phyloP scores from a whole-genome alignment of 106 monocot genomes.

The Dioscorea dumetorum region DNA sequence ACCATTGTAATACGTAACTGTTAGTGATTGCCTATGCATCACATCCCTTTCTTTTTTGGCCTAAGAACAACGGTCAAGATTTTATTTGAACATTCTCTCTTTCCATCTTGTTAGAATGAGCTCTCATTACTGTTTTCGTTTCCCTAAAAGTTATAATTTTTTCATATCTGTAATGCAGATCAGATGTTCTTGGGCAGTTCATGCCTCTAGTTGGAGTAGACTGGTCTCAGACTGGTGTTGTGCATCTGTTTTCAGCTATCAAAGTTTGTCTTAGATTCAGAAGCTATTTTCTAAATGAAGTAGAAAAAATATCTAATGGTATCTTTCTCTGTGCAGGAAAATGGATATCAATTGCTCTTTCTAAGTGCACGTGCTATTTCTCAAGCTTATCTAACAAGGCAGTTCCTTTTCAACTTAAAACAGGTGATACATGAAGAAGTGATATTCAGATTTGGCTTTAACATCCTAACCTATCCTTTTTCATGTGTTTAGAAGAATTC shows the following conservation, averaged over 20 bases:
- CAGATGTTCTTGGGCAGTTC: constrained; percentile 95
- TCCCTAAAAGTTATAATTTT: no score
- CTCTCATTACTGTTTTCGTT: no score
- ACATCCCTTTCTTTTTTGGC: no score
- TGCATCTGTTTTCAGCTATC: constrained; percentile 87
- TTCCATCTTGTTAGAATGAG: no score
- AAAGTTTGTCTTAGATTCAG: constrained; percentile 34
- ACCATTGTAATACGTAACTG: no score
- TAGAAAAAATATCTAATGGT: neutral
- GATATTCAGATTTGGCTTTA: constrained; percentile 1
- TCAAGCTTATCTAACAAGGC: constrained; percentile 75
- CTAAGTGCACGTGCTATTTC: constrained; percentile 92
- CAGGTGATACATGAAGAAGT: constrained; percentile 44
- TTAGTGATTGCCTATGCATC: no score
- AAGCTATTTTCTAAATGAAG: no score
- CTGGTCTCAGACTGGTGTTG: constrained; percentile 86
- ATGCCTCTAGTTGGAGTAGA: constrained; percentile 93
- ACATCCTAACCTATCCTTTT: no score
- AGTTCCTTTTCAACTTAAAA: constrained; percentile 77
- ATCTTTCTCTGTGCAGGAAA: constrained; percentile 50
- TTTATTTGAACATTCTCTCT: no score
- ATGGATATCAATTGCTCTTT: constrained; percentile 91
- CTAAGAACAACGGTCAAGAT: no score
- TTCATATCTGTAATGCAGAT: constrained; percentile 27
- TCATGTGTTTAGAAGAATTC: no score